phyloP scores from a whole-genome alignment of 2,329 filamentous ascomycete species.

The Xylariaceae sp. region DNA sequence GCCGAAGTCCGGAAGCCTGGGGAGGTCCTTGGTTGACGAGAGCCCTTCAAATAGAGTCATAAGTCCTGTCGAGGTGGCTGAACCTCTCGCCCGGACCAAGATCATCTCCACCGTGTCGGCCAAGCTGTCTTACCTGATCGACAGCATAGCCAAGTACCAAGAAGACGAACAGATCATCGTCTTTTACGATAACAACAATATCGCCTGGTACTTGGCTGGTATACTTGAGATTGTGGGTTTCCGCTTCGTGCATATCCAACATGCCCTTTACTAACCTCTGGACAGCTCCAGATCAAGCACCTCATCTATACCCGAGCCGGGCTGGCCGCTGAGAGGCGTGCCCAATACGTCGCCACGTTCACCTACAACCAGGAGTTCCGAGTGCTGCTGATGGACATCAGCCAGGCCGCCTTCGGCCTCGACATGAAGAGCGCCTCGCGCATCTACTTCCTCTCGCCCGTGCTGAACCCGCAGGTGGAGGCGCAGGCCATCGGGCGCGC shows the following conservation, averaged over 20 bases:
- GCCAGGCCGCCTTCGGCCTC: constrained; percentile 78
- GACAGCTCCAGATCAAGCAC: constrained; percentile 48
- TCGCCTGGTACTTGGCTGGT: constrained; percentile 78
- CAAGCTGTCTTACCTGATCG: constrained; percentile 80
- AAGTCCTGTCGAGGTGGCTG: constrained; percentile 30
- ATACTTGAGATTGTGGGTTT: constrained; percentile 61
- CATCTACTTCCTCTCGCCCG: constrained; percentile 83
- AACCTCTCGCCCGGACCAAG: constrained; percentile 49
- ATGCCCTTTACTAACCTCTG: constrained; percentile 4
- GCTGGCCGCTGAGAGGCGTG: constrained; percentile 52
- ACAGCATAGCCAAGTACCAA: constrained; percentile 61
- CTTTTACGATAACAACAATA: constrained; percentile 85
- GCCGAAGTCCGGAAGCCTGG: constrained; percentile 15
- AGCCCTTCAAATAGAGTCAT: constrained; percentile 5
- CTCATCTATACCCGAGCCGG: constrained; percentile 59
- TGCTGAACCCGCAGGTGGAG: constrained; percentile 77
- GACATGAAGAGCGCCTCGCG: constrained; percentile 78
- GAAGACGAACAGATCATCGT: constrained; percentile 76
- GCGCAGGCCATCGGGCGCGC: constrained; percentile 88
- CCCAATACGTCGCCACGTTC: constrained; percentile 73
- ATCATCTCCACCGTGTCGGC: constrained; percentile 76
- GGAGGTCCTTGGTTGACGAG: constrained; percentile 4
- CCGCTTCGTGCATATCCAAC: not conserved
- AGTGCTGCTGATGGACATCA: constrained; percentile 86
- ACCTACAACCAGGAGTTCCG: constrained; percentile 59